Base-by-base conservation (phyloP, 2,329 filamentous ascomycete species). In the Verticillium albo-atrum region DNA sequence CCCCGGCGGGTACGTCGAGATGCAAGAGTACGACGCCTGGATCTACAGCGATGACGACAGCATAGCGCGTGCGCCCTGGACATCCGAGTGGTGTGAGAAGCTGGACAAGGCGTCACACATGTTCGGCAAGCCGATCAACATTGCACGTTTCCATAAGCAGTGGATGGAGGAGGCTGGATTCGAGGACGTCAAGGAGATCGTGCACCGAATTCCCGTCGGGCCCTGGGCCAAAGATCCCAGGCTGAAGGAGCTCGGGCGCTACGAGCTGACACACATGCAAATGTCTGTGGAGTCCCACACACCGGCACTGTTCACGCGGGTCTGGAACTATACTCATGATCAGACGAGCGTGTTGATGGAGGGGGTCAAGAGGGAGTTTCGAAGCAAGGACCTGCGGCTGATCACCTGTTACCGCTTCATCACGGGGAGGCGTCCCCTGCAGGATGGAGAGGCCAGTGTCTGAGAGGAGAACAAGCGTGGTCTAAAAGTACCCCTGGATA, bases 271-370 rank as follows among this genome's bases (percentile, higher is more conserved):
- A 0, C 73, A 77, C 52, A 76, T 77, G 74, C 74, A 77, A 58
- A 76, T 77, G 75, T 74, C 74, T 17, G 74, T 74, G 2, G 75
- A 74, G 53, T 76, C 75, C 12, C 73, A 77, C 57, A 75, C 73
- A 1, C 74, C 72, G 0, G 75, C 75, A 0, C 66, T 77, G 10
- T 75, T 77, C 60, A 74, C 74, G 0, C 68, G 75, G 1, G 74
- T 75, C 0, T 70, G 68, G 61, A 69, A 71, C 53, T 77, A 73
- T 58, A 67, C 74, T 1, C 67, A 76, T 10, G 77, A 80, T 47
- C 74, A 76, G 25, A 75, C 75, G 0, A 65, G 72, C 60, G 67
- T 74, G 1, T 64, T 82, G 53, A 76, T 79, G 62, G 72, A 72
- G 12, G 77, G 78, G 56, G 66, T 81, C 50, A 72, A 73, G 61